Base-by-base conservation (phyloP, 768 basidiomycete genomes). In the Mrakia frigida region DNA sequence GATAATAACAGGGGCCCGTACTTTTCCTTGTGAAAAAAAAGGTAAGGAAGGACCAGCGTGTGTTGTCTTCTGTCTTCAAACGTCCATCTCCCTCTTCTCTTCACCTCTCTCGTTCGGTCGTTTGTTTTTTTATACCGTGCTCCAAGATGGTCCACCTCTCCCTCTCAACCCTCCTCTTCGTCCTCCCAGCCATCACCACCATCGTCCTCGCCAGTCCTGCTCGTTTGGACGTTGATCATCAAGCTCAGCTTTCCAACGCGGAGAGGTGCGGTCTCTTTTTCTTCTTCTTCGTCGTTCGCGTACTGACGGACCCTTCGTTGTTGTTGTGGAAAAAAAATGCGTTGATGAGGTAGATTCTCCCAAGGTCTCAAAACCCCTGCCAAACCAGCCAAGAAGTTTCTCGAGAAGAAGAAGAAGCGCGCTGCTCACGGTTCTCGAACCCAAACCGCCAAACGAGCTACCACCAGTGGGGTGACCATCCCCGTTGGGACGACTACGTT, bases 401-500 rank as follows among this genome's bases (percentile, higher is more conserved):
- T 56, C 56, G 56, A 53, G 6, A 25, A 33, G 25, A 69, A 46
- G 37, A 9, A 53, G n/a, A n/a, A n/a, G n/a, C n/a, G n/a, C n/a
- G n/a, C n/a, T 5, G 31, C 33, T 6, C 9, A 2, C 43, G 43
- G 43, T 2, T n/a, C 25, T 13, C 25, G 56, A 28, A 56, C 56
- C 2, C 3, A 25, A 11, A 56, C 25, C 13, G 56, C 56, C 1
- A 56, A 56, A 11, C 56, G 56, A 56, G 56, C 56, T n/a, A 56
- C 56, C 13, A 28, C 56, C 25, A n/a, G 25, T 7, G 56, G 56
- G 1, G 56, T n/a, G 4, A 7, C 56, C 0, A 63, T 73, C 43
- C 73, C 73, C 23, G 43, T 39, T 10, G 73, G 73, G 31, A 63
- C n/a, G 23, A 73, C 37, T 16, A 73, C 73, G 37, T 31, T 14